Percentiles rank a stretch among this genome's conserved stretches.
Evolutionary conservation across 306 rosid genomes (phyloP).

Genomic region (Benincasa hispida): DNA sequence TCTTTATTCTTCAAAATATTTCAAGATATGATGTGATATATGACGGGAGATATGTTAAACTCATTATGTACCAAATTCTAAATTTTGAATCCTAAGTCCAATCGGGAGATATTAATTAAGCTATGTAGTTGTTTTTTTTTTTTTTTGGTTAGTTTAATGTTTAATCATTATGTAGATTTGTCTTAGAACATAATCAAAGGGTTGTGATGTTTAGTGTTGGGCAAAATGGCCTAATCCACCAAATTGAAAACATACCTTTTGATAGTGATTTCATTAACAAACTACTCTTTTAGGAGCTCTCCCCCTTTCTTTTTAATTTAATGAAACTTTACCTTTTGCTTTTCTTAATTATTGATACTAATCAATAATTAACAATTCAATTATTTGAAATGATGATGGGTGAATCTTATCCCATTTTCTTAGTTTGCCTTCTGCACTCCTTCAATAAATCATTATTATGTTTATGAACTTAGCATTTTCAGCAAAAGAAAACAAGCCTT

Average conservation of each 20-base stretch:
- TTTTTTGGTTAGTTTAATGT: neutral
- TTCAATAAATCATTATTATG: neutral
- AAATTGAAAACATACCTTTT: neutral
- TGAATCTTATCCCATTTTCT: slow-evolving; percentile 5
- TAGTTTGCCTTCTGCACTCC: neutral
- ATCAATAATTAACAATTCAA: neutral
- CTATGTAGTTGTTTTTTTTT: neutral
- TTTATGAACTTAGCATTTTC: neutral
- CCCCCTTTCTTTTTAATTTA: neutral
- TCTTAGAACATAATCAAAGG: neutral
- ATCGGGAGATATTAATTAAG: neutral
- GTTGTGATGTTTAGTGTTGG: neutral
- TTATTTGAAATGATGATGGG: neutral
- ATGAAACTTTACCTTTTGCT: neutral
- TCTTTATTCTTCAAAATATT: neutral
- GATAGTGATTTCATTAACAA: slow-evolving; percentile 3
- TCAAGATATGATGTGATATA: neutral
- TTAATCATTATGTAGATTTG: neutral
- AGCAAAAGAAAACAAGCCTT: neutral
- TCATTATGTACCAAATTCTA: neutral
- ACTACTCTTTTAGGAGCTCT: neutral
- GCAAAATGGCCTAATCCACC: slow-evolving; percentile 10
- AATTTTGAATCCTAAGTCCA: neutral
- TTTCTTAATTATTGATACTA: neutral
- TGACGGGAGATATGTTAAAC: neutral